Conservation (phyloP, 2,329 filamentous ascomycete species). For the Huntiella omanensis region DNA sequence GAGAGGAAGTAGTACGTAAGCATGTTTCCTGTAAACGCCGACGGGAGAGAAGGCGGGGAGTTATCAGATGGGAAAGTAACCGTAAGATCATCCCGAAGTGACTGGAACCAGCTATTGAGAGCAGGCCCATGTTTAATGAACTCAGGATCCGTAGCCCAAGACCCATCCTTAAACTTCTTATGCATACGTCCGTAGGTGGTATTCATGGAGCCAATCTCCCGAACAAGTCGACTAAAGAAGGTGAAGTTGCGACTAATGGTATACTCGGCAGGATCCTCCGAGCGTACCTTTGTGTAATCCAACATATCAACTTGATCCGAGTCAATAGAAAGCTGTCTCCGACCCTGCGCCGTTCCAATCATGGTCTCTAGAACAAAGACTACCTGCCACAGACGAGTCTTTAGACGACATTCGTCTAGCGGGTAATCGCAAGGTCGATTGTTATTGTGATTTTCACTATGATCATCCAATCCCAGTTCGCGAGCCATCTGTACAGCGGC, state of each 20-base stretch:
- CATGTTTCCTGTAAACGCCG: slow-evolving; percentile 74
- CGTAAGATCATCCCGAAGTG: slow-evolving; percentile 60
- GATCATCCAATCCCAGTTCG: slow-evolving; percentile 75
- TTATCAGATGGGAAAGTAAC: slow-evolving; percentile 62
- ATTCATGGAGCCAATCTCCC: slow-evolving; percentile 62
- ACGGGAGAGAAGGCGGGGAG: slow-evolving; percentile 65
- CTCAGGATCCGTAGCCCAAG: slow-evolving; percentile 67
- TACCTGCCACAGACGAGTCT: slow-evolving; percentile 78
- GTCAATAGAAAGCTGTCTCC: slow-evolving; percentile 59
- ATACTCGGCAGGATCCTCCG: slow-evolving; percentile 56
- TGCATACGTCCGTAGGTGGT: slow-evolving; percentile 55
- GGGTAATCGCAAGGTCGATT: slow-evolving; percentile 51
- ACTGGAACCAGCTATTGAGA: slow-evolving; percentile 57
- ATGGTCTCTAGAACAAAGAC: slow-evolving; percentile 76
- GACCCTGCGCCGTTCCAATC: slow-evolving; percentile 81
- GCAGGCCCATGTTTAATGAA: slow-evolving; percentile 63
- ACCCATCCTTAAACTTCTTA: slow-evolving; percentile 45
- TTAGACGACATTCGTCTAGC: slow-evolving; percentile 59
- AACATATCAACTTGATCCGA: slow-evolving; percentile 59
- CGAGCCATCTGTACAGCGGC: slow-evolving; percentile 86
- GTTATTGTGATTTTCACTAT: slow-evolving; percentile 58
- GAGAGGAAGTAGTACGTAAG: slow-evolving; percentile 77
- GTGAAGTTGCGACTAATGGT: slow-evolving; percentile 68
- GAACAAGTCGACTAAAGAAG: slow-evolving; percentile 59
- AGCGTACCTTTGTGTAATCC: slow-evolving; percentile 41